Evolutionary conservation across 352 stramenopile genomes (phyloP), one percentile per base, ranked within the genome.

Genomic region (Globisporangium mamillatum): DNA sequence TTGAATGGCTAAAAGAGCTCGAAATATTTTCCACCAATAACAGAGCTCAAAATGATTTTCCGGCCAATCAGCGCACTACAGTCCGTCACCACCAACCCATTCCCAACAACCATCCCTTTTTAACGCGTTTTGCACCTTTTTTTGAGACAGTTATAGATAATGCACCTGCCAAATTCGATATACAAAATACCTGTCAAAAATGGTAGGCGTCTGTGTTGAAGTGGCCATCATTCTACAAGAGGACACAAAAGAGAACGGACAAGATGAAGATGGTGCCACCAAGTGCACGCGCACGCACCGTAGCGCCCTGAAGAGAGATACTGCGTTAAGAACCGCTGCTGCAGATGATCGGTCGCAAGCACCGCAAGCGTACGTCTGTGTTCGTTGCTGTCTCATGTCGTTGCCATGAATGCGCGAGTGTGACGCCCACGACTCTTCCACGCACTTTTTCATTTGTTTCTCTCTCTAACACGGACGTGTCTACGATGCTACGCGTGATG

Each of bases 1-100:
- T 83, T 84, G 76, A 84, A 86, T 88, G 79, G 79, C 78, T 71
- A 53, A 69, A 87, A 76, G 68, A 73, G 72, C 59, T 46, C 70
- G 75, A 68, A 69, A 52, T 44, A 25, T 38, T 83, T 85, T 83
- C 60, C 57, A 20, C 77, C 77, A 84, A 84, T 82, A 64, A 22
- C n/a, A 38, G 0, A 38, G 32, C 32, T 9, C 9, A 44, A 7
- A 18, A n/a, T 8, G 14, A 48, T 29, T 48, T 61, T 48, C 27
- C 22, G 20, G 0, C 55, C 55, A 60, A 60, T 60, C 4, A 27
- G 4, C 20, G 55, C 18, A 7, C 14, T 41, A 10, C 18, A 60
- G 18, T 10, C 27, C 16, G 18, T 44, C 27, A 60, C 54, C 54
- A 44, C 29, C 34, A 24, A 60, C 32, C 14, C 16, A 60, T 41